Conservation (phyloP, 108 stramenopile genomes). For the Fragilaria radians region DNA sequence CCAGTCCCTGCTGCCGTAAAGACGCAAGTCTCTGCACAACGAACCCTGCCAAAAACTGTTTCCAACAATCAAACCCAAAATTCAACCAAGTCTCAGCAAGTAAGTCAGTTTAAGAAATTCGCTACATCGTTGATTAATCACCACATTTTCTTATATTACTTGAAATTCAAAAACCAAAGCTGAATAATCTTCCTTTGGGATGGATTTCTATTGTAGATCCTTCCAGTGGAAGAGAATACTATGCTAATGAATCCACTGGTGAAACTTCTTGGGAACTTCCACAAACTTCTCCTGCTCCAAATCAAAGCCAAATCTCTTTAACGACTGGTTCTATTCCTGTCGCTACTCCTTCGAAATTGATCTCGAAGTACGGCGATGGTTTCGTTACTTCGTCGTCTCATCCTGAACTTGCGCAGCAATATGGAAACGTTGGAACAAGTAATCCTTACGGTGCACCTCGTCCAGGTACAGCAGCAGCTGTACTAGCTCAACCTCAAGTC, state of each 20-base stretch:
- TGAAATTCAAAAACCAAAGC: no score
- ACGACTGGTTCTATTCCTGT: not conserved
- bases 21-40: slow-evolving; percentile 27
- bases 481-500: slow-evolving; percentile 12
- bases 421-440: slow-evolving; percentile 86
- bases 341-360: slow-evolving; percentile 39
- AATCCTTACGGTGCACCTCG: slow-evolving; percentile 73
- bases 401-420: slow-evolving; percentile 76
- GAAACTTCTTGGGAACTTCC: slow-evolving; percentile 85
- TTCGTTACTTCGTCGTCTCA: slow-evolving; percentile 85
- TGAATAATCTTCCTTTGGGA: slow-evolving; percentile 50
- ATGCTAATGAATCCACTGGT: slow-evolving; percentile 79
- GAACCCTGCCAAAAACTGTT: slow-evolving; percentile 20
- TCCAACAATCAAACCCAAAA: not conserved
- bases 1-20: slow-evolving; percentile 22
- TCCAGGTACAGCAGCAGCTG: slow-evolving; percentile 68
- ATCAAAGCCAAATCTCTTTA: slow-evolving; percentile 15
- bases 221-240: slow-evolving; percentile 65
- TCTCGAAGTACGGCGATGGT: slow-evolving; percentile 84
- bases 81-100: not conserved
- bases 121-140: slow-evolving; percentile 9
- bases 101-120: not conserved
- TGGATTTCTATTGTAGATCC: slow-evolving; percentile 82
- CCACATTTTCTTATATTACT: not conserved
- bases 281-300: slow-evolving; percentile 19